Conservation (phyloP, 345 rosid species). For the Euphorbia lathyris region DNA sequence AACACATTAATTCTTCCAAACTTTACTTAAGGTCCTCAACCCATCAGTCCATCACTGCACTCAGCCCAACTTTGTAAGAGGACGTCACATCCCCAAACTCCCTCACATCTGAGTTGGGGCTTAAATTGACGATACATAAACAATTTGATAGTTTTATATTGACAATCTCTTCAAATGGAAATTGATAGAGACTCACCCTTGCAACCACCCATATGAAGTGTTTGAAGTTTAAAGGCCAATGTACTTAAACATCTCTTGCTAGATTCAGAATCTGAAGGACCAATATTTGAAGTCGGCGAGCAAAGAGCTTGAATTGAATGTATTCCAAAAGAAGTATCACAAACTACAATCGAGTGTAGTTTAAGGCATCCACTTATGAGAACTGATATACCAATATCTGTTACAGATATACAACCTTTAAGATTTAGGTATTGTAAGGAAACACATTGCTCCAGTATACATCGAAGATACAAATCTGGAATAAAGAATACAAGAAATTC, state of each 20-base stretch:
- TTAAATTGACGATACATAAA: background rate
- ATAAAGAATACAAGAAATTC: conserved; percentile 19
- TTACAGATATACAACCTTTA: conserved; percentile 60
- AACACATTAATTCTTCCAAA: background rate
- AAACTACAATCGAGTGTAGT: conserved; percentile 61
- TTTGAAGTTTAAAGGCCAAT: conserved; percentile 52
- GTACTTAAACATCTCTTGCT: conserved; percentile 33
- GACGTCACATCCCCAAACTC: background rate
- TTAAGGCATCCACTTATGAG: conserved; percentile 43
- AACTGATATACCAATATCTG: conserved; percentile 64
- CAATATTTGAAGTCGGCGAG: conserved; percentile 19
- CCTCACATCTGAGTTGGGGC: background rate
- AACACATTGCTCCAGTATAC: conserved; percentile 39
- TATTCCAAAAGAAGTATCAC: conserved; percentile 65
- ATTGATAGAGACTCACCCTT: conserved; percentile 41
- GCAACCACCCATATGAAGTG: conserved; percentile 73
- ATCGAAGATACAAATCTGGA: conserved; percentile 56
- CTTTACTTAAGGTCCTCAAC: no score
- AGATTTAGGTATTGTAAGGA: conserved; percentile 59
- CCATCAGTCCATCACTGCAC: no score
- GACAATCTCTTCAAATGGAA: conserved; percentile 1
- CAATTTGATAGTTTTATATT: background rate
- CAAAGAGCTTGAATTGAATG: conserved; percentile 58
- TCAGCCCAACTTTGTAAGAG: no score
- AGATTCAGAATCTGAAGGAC: conserved; percentile 19